Evolutionary conservation across 306 rosid species (phyloP).

Genomic region (Acacia confusa): DNA sequence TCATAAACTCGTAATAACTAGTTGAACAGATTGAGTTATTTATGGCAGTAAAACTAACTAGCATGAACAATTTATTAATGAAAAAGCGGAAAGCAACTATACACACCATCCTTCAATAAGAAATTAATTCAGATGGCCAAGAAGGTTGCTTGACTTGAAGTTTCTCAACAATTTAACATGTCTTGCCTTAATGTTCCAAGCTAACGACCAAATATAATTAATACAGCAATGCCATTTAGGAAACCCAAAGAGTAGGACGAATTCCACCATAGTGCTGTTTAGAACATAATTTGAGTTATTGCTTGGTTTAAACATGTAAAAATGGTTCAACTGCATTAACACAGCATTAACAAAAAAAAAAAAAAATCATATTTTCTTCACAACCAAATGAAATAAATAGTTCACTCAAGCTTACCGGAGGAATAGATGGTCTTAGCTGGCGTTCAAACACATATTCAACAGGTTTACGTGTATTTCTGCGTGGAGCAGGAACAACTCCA

Average conservation of each 20-base stretch:
- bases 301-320: not conserved
- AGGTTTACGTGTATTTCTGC: constrained; percentile 55
- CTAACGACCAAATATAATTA: not conserved
- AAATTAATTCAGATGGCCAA: not conserved
- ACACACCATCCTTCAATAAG: not conserved
- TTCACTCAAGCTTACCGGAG: constrained; percentile 47
- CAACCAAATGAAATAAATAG: not conserved
- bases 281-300: not conserved
- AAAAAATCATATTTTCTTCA: not conserved
- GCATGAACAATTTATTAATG: not conserved
- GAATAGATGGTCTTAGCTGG: constrained; percentile 61
- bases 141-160: not conserved
- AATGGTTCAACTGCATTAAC: not conserved
- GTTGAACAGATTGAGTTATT: not conserved
- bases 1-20: not conserved
- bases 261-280: not conserved
- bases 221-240: not conserved
- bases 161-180: not conserved
- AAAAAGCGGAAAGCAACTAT: not conserved
- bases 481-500: constrained; percentile 86
- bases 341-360: not conserved
- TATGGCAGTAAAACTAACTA: not conserved
- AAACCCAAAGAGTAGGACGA: not conserved
- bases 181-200: not conserved
- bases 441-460: constrained; percentile 81